These are phyloP conservation scores for Nicotiana benthamiana DNA, from an alignment of 257 asterid genomes.

Conservation along the genomic window DNA sequence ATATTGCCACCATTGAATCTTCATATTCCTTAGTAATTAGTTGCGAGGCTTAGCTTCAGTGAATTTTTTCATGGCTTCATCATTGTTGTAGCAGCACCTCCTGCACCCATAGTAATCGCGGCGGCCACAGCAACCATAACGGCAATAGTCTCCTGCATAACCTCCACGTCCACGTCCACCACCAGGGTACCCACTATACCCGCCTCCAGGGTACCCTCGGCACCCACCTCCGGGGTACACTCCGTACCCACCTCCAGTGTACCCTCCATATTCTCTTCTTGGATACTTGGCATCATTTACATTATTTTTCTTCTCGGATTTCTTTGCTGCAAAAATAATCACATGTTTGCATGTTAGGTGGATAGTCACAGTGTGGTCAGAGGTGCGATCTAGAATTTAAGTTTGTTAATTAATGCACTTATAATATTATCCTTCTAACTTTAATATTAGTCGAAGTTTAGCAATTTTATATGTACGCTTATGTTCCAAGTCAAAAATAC, in stretches of 20 bases:
- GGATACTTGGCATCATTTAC: constrained; percentile 8
- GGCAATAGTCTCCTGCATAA: not conserved
- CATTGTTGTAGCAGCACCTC: constrained; percentile 18
- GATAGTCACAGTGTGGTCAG: not conserved
- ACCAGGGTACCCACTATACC: not conserved
- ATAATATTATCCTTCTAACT: no score
- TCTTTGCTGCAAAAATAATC: not conserved
- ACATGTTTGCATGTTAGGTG: not conserved
- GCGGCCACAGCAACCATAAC: constrained; percentile 8
- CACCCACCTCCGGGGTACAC: constrained; percentile 1
- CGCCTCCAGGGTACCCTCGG: not conserved
- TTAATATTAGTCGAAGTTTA: no score
- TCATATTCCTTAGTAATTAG: not conserved
- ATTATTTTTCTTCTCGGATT: not conserved
- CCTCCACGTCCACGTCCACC: not conserved
- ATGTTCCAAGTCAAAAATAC: no score
- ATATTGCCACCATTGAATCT: no score
- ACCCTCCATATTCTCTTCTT: constrained; percentile 1
- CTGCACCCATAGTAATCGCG: not conserved
- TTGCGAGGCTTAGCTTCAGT: constrained; percentile 8
- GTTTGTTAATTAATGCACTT: not conserved
- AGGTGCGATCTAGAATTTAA: no score
- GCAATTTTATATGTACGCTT: no score
- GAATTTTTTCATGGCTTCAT: constrained; percentile 8
- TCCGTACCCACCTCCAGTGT: constrained; percentile 13